These are phyloP conservation scores for Hyaloperonospora arabidopsidis DNA, from an alignment of 352 stramenopile species.

Conservation along the genomic window DNA sequence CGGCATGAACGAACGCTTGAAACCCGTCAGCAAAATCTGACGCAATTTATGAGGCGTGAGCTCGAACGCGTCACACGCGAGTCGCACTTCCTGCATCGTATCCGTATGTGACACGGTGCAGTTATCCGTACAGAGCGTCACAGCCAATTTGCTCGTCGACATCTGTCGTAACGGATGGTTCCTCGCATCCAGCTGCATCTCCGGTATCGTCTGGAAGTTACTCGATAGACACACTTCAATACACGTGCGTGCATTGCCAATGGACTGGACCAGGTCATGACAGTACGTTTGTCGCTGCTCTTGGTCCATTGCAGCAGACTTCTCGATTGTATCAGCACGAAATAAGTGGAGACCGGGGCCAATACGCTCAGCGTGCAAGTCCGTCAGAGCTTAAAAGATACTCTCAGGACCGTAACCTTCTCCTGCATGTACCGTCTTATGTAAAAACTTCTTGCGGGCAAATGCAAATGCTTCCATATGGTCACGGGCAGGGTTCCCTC, in stretches of 20 bases:
- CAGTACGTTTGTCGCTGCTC: slow-evolving; percentile 52
- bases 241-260: slow-evolving; percentile 74
- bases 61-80: slow-evolving; percentile 75
- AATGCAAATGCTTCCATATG: slow-evolving; percentile 79
- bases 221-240: slow-evolving; percentile 84
- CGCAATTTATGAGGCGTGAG: slow-evolving; percentile 64
- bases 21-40: slow-evolving; percentile 74
- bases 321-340: slow-evolving; percentile 64
- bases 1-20: slow-evolving; percentile 84
- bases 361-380: slow-evolving; percentile 81
- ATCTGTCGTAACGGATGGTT: slow-evolving; percentile 75
- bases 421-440: slow-evolving; percentile 85
- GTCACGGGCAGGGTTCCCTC: slow-evolving; percentile 70
- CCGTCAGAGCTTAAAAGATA: slow-evolving; percentile 82
- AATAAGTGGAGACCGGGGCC: slow-evolving; percentile 83
- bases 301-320: slow-evolving; percentile 36
- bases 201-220: slow-evolving; percentile 80
- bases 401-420: slow-evolving; percentile 83
- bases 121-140: slow-evolving; percentile 84
- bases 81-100: slow-evolving; percentile 74
- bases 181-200: slow-evolving; percentile 61
- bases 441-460: slow-evolving; percentile 83
- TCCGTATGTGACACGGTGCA: slow-evolving; percentile 81
- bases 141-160: slow-evolving; percentile 75
- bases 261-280: slow-evolving; percentile 76